Evolutionary conservation across 2,329 filamentous ascomycete species (phyloP), one percentile per base, ranked within the genome.

Genomic region (Arthroderma sp.): DNA sequence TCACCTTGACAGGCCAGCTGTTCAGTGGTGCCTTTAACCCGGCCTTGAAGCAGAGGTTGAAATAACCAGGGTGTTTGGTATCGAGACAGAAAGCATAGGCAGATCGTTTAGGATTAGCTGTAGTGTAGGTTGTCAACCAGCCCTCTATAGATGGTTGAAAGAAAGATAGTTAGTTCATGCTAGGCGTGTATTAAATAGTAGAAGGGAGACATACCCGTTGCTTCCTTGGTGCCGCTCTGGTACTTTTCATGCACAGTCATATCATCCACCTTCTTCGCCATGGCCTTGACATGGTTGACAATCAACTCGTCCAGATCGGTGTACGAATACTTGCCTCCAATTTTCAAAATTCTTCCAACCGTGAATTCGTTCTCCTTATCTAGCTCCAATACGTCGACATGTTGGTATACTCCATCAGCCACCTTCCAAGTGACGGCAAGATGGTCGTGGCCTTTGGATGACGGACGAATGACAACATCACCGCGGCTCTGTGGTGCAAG

Each of bases 381-480:
- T 67, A 98, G 79, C 74, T 98, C 93, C 39, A 98, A 80, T 35
- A 98, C 91, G 71, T 98, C 93, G 62, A 98, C 88, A 71, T 98
- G 93, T 73, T 98, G 91, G 71, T 91, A 98, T n/a, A 97, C 84
- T 59, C 87, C 86, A 69, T 97, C 90, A 1, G 89, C 86, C 13
- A 98, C 91, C 76, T 98, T 98, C 93, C 93, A 98, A 0, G 93
- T 98, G 51, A 98, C 84, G 6, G 91, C 90, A 57, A 98, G 78
- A 75, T 98, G 93, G 70, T 98, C 93, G 59, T 89, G 87, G 47
- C 93, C 93, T 71, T 95, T 95, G 28, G 90, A 95, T 0, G 90
- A 96, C 2, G 93, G 91, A 47, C 93, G 86, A 67, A 98, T 96
- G 60, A 98, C 89, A 57, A 94, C 86, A 70, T 97, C 93, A 53